Evolutionary conservation across 345 rosid genomes (phyloP).

Genomic region (Limnanthes douglasii): DNA sequence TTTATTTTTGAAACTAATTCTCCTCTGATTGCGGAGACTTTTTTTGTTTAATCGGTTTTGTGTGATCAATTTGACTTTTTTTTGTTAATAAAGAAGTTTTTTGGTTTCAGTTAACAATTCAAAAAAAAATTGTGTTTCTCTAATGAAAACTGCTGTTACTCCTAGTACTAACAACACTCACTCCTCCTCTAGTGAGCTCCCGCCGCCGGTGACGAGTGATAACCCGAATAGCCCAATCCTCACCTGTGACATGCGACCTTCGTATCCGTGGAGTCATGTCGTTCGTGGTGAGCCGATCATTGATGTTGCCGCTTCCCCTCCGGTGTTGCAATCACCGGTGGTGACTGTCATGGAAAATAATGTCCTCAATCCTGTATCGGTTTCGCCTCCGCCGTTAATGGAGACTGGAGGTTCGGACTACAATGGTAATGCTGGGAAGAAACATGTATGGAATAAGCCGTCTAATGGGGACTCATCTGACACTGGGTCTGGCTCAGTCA

Average conservation of each 20-base stretch:
- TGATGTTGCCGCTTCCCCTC: slow-evolving; percentile 5
- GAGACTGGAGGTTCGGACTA: slow-evolving; percentile 16
- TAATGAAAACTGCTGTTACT: slow-evolving; percentile 13
- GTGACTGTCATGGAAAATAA: slow-evolving; percentile 12
- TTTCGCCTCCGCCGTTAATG: slow-evolving; percentile 9
- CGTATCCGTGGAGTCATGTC: slow-evolving; percentile 17
- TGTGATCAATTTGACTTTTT: too few relatives aligned
- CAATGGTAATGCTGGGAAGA: slow-evolving; percentile 49
- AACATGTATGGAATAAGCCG: slow-evolving; percentile 60
- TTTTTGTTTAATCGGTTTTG: too few relatives aligned
- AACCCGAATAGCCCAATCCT: slow-evolving; percentile 11
- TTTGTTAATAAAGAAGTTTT: too few relatives aligned
- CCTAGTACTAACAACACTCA: slow-evolving; percentile 11
- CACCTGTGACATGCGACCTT: slow-evolving; percentile 9
- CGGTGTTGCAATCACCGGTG: slow-evolving; percentile 8
- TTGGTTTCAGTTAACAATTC: too few relatives aligned
- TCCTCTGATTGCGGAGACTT: too few relatives aligned
- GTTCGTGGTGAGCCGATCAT: slow-evolving; percentile 18
- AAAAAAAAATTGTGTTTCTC: slow-evolving; percentile 6
- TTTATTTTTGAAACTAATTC: too few relatives aligned
- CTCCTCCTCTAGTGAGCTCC: slow-evolving; percentile 9
- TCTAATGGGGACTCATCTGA: slow-evolving; percentile 33
- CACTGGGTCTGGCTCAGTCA: slow-evolving; percentile 36
- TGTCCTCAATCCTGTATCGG: slow-evolving; percentile 7
- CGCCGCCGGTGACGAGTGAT: slow-evolving; percentile 10